These are phyloP conservation scores for Anisodus acutangulus DNA, from an alignment of 257 asterid species.

Conservation along the genomic window DNA sequence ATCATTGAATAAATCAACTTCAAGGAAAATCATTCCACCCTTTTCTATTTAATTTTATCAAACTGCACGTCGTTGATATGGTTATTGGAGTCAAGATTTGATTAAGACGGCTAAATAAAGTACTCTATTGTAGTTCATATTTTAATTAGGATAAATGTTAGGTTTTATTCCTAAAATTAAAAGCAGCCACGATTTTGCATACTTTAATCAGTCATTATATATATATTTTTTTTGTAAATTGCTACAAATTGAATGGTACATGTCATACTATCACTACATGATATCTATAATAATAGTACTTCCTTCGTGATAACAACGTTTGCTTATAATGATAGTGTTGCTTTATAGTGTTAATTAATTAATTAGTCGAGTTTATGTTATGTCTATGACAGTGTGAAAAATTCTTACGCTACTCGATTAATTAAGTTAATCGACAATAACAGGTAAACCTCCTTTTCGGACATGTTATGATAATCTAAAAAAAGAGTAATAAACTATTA, in stretches of 20 bases:
- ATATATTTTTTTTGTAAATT: background rate
- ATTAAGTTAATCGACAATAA: too few relatives aligned
- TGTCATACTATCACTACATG: background rate
- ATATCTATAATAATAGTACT: background rate
- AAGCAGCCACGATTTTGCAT: background rate
- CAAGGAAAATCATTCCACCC: too few relatives aligned
- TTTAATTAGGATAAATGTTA: background rate
- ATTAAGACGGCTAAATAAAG: background rate
- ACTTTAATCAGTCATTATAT: background rate
- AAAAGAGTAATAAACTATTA: too few relatives aligned
- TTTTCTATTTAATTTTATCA: background rate
- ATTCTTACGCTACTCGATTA: background rate
- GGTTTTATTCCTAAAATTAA: background rate
- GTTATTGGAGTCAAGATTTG: background rate
- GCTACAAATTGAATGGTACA: background rate
- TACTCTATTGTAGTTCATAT: background rate
- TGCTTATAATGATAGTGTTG: background rate
- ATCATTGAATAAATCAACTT: background rate
- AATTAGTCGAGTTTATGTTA: background rate
- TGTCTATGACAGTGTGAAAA: background rate
- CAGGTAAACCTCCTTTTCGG: too few relatives aligned
- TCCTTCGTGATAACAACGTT: conserved; percentile 1
- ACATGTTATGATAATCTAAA: background rate
- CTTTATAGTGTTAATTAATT: background rate
- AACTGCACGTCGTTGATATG: conserved; percentile 15